phyloP scores from a whole-genome alignment of 2,329 filamentous ascomycete genomes.

The Aspergillus chevalieri region DNA sequence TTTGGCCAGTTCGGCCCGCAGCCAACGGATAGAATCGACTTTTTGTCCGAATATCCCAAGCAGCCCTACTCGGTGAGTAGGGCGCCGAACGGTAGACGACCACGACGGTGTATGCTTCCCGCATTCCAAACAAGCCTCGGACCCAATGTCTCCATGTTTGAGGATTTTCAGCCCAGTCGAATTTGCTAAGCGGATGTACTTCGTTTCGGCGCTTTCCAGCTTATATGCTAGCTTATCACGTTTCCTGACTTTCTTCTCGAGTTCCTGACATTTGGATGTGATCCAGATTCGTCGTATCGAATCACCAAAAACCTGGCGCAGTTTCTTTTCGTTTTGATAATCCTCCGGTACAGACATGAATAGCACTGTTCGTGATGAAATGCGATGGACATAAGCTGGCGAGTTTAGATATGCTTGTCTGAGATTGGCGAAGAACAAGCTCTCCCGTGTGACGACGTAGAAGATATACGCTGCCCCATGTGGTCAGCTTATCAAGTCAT shows the following conservation, averaged over 20 bases:
- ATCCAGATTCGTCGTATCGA: constrained; percentile 81
- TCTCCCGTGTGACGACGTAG: constrained; percentile 78
- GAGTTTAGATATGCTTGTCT: constrained; percentile 87
- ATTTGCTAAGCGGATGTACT: constrained; percentile 73
- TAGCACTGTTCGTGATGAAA: constrained; percentile 83
- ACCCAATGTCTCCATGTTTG: constrained; percentile 20
- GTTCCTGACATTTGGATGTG: constrained; percentile 65
- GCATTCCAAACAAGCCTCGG: constrained; percentile 22
- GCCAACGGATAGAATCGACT: constrained; percentile 87
- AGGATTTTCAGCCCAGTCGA: constrained; percentile 58
- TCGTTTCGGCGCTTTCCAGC: constrained; percentile 81
- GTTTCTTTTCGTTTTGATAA: constrained; percentile 66
- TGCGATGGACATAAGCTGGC: constrained; percentile 71
- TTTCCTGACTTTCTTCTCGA: constrained; percentile 72
- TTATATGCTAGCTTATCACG: constrained; percentile 71
- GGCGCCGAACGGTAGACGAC: constrained; percentile 50
- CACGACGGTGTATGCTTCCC: constrained; percentile 23
- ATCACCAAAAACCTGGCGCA: constrained; percentile 74
- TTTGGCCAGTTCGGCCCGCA: constrained; percentile 64
- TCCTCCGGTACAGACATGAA: constrained; percentile 76
- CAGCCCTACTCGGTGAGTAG: constrained; percentile 64
- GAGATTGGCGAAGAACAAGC: constrained; percentile 83
- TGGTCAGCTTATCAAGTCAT: not conserved
- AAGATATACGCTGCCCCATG: constrained; percentile 61
- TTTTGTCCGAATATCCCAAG: constrained; percentile 69